phyloP scores from a whole-genome alignment of 768 basidiomycete genomes.

The Kondoa subrosea region DNA sequence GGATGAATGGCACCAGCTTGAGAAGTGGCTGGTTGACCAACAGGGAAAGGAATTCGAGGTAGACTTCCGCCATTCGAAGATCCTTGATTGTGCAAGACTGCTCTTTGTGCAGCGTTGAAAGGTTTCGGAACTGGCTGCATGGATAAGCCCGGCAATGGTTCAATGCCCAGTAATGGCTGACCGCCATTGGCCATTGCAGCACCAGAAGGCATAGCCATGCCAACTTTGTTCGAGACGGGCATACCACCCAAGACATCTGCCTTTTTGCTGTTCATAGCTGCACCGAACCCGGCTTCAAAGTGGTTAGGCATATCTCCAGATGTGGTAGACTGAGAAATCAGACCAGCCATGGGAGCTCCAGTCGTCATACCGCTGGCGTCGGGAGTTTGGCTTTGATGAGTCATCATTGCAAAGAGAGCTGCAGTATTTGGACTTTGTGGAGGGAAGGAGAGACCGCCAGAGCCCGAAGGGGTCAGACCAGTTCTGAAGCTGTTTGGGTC shows the following conservation, averaged over 20 bases:
- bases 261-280: background rate
- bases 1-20: conserved; percentile 3
- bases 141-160: background rate
- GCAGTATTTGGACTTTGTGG: conserved; percentile 74
- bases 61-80: background rate
- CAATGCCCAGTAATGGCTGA: background rate
- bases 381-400: conserved; percentile 34
- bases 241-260: background rate
- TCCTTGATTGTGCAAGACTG: background rate
- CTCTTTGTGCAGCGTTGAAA: background rate
- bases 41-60: background rate
- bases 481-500: conserved; percentile 58
- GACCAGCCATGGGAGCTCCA: background rate
- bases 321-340: background rate
- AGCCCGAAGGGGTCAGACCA: conserved; percentile 55
- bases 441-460: conserved; percentile 58
- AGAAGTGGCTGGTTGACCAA: background rate
- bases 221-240: background rate
- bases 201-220: background rate
- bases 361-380: background rate
- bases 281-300: conserved; percentile 5
- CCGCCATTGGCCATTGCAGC: background rate
- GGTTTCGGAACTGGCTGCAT: background rate
- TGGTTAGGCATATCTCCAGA: conserved; percentile 8
- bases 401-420: conserved; percentile 82